Evolutionary conservation across 495 filamentous ascomycete species (phyloP).

Genomic region (Xylaria telfairii): DNA sequence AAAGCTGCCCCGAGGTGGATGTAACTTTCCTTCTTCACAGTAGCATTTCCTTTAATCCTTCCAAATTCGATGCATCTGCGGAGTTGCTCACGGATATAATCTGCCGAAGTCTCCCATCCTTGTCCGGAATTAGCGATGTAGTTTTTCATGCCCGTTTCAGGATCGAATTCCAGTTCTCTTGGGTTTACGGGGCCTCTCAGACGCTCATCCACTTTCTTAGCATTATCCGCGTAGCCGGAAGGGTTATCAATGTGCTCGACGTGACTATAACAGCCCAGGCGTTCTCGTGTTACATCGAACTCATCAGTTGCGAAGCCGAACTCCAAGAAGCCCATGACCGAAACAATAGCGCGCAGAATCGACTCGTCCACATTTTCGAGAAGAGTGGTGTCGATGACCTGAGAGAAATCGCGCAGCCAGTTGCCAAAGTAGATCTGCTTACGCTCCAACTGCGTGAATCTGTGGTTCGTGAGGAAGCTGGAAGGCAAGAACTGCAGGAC

Average conservation of each 20-base stretch:
- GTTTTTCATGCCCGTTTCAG: slow-evolving; percentile 69
- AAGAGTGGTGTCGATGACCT: slow-evolving; percentile 72
- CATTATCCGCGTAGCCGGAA: slow-evolving; percentile 70
- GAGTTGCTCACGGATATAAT: slow-evolving; percentile 68
- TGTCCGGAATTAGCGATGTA: slow-evolving; percentile 75
- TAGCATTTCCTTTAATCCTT: slow-evolving; percentile 48
- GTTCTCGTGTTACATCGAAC: slow-evolving; percentile 81
- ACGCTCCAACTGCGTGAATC: slow-evolving; percentile 82
- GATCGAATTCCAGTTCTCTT: slow-evolving; percentile 68
- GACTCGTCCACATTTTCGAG: slow-evolving; percentile 75
- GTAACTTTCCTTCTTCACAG: slow-evolving; percentile 71
- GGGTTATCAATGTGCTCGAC: slow-evolving; percentile 80
- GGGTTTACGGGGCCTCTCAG: slow-evolving; percentile 75
- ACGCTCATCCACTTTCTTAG: slow-evolving; percentile 69
- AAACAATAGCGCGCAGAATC: slow-evolving; percentile 73
- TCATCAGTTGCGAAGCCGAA: slow-evolving; percentile 85
- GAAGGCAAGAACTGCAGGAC: slow-evolving; percentile 51
- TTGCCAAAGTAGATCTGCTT: slow-evolving; percentile 78
- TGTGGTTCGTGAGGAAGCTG: slow-evolving; percentile 78
- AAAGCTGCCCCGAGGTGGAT: slow-evolving; percentile 67
- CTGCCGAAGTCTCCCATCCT: slow-evolving; percentile 69
- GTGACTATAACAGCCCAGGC: slow-evolving; percentile 80
- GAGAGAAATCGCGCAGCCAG: slow-evolving; percentile 72
- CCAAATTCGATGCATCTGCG: slow-evolving; percentile 67
- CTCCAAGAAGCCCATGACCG: slow-evolving; percentile 78